Percentiles rank a stretch among this genome's conserved stretches.
Conservation (phyloP, 441 rosid genomes). For the Kokia cookei region DNA sequence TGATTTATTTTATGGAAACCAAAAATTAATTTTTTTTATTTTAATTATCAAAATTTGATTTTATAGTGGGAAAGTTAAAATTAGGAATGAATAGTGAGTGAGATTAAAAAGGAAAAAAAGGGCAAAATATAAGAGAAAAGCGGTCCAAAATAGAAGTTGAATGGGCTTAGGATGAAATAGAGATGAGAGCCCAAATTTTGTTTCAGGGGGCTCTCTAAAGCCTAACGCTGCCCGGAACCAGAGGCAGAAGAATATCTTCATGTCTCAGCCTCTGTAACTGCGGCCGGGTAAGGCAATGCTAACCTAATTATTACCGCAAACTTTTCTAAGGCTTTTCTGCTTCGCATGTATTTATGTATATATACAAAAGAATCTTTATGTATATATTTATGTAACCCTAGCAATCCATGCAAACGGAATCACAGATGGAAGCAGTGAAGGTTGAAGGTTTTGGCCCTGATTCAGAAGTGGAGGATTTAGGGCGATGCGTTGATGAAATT, state of each 20-base stretch:
- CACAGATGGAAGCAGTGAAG: constrained; percentile 22
- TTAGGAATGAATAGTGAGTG: neutral
- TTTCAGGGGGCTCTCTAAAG: neutral
- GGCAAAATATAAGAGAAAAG: too few species aligned
- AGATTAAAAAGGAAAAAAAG: neutral
- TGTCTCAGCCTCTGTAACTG: neutral
- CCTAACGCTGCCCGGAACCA: neutral
- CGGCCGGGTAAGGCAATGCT: neutral
- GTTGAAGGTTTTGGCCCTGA: constrained; percentile 27
- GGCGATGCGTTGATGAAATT: constrained; percentile 50
- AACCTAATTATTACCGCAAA: neutral
- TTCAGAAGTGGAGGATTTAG: constrained; percentile 45
- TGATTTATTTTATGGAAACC: too few species aligned
- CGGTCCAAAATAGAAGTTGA: neutral
- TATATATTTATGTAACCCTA: neutral
- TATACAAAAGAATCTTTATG: too few species aligned
- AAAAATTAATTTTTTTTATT: too few species aligned
- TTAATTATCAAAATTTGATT: too few species aligned
- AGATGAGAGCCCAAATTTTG: neutral
- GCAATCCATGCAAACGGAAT: neutral
- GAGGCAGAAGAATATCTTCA: neutral
- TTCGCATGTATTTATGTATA: too few species aligned
- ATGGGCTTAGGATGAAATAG: neutral
- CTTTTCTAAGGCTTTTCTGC: too few species aligned
- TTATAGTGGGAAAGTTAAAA: neutral